Base-by-base conservation (phyloP, 495 filamentous ascomycete genomes). In the Massariosphaeria phaeospora region DNA sequence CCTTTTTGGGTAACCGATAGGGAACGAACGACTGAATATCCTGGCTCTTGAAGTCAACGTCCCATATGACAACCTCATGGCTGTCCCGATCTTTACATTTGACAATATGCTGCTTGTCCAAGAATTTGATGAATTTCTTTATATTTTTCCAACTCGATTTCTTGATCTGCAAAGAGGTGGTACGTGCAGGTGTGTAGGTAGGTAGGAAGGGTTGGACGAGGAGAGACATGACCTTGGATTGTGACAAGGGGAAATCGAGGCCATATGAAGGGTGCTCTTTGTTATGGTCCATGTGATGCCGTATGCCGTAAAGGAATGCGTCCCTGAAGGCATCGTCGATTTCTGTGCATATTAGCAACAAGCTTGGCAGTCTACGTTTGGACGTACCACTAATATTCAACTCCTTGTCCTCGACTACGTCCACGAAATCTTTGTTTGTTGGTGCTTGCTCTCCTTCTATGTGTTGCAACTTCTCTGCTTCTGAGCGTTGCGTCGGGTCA, bases 111-210 rank as follows among this genome's bases (percentile, higher is more conserved):
- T 79, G 69, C 62, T 86, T 87, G 63, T 86, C 84, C 8, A 88
- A 67, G 27, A 76, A 67, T 64, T 87, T 88, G 67, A 88, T 80
- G 66, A 87, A 87, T 54, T 86, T 88, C 53, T 81, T 83, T 35
- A 82, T 75, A 48, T 80, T 87, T 68, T 88, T 88, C 78, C 83
- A 85, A 66, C 77, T 84, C 5, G 84, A 84, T 68, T 84, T 88
- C 70, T 87, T 88, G 64, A 88, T 83, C 59, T 80, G 77, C 27
- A 86, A 75, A 20, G 72, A 79, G 23, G 80, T 75, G 11, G 76
- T 72, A 64, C 81, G 75, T 20, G 75, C 71, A 8, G 73, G 69
- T 10, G 73, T 77, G 61, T 72, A 80, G 44, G 78, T 76, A 0
- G 85, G 85, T 6, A 88, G 73, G 57, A 83, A 85, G 9, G 84